Conservation (phyloP, 106 monocot genomes). For the Platanthera guangdongensis region DNA sequence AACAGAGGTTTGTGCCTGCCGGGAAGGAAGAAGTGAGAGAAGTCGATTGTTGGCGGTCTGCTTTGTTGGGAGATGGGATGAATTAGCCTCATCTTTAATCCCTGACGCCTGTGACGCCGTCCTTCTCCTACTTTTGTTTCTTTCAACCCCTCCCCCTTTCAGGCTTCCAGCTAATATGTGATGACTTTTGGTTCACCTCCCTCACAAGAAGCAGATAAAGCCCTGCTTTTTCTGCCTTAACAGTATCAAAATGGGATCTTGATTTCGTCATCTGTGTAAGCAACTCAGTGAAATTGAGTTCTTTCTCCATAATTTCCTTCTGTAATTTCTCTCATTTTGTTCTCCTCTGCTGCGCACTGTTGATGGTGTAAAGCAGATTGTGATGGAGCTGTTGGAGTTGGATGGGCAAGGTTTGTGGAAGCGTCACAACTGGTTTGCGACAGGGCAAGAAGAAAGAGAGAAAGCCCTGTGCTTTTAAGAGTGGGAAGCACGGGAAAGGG, state of each 20-base stretch:
- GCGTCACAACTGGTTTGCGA: background rate
- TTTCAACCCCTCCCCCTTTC: background rate
- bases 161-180: background rate
- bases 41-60: slow-evolving; percentile 4
- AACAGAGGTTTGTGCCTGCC: background rate
- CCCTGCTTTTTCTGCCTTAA: background rate
- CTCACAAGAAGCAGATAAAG: background rate
- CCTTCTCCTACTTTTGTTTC: background rate
- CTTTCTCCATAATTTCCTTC: background rate
- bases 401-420: slow-evolving; percentile 3
- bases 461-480: slow-evolving; percentile 1
- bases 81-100: slow-evolving; percentile 2
- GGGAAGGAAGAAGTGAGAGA: background rate
- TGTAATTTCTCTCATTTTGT: background rate
- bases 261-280: background rate
- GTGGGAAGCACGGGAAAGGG: slow-evolving; percentile 2
- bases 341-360: background rate
- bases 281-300: background rate
- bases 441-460: background rate
- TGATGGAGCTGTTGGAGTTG: slow-evolving; percentile 5
- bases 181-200: background rate
- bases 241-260: background rate
- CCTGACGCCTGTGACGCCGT: background rate
- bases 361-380: background rate
- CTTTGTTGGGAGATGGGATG: slow-evolving; percentile 4